phyloP scores from a whole-genome alignment of 129 eudicot species.

The Flaveria robusta region DNA sequence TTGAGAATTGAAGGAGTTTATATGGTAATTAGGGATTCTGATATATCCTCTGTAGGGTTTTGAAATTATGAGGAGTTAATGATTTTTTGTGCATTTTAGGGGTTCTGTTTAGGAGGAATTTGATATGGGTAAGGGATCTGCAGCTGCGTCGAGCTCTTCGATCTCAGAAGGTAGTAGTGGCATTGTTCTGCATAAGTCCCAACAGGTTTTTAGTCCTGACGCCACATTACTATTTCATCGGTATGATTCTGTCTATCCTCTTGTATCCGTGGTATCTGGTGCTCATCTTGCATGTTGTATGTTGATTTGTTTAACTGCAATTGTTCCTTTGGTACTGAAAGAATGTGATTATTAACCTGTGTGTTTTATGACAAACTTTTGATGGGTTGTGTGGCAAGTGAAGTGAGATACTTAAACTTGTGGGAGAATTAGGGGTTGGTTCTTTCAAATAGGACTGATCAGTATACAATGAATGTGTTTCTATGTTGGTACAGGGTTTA shows the following conservation, averaged over 20 bases:
- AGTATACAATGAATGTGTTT: conserved; percentile 12
- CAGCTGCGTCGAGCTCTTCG: conserved; percentile 72
- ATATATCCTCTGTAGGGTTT: conserved; percentile 21
- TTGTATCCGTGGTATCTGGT: not conserved
- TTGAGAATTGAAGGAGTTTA: not conserved
- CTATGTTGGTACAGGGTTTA: conserved; percentile 5
- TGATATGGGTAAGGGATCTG: conserved; percentile 70
- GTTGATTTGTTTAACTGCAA: not conserved
- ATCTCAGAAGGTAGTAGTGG: conserved; percentile 51
- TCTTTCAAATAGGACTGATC: not conserved
- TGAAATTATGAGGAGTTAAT: conserved; percentile 16
- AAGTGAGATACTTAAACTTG: too few relatives aligned
- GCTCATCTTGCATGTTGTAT: too few relatives aligned
- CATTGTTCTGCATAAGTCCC: conserved; percentile 62
- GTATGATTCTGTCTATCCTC: conserved; percentile 34
- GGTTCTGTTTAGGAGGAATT: conserved; percentile 37
- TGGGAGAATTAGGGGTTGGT: not conserved
- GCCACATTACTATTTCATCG: conserved; percentile 64
- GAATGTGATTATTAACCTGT: not conserved
- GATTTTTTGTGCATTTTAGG: conserved; percentile 23
- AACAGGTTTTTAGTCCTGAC: conserved; percentile 61
- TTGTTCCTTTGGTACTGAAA: conserved; percentile 20
- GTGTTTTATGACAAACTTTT: conserved; percentile 2
- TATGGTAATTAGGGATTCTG: conserved; percentile 25
- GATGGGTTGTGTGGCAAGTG: not conserved